Base-by-base conservation (phyloP, 2,329 filamentous ascomycete genomes). In the Stemphylium vesicarium region DNA sequence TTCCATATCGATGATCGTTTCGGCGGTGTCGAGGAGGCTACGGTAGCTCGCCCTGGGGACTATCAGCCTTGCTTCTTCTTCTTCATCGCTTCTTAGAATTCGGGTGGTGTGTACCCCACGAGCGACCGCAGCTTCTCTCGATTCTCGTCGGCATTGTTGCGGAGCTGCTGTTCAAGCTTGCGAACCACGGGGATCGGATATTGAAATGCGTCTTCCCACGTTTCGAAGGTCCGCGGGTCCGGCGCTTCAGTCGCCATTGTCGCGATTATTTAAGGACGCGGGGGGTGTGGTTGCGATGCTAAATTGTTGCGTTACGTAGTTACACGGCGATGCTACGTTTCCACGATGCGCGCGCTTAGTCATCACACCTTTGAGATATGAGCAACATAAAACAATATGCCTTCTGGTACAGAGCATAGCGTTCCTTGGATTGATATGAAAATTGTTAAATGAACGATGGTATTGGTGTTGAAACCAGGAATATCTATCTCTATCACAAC, bases 1-100 rank as follows among this genome's bases (percentile, higher is more conserved):
- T 63, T 91, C 89, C 91, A 98, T 96, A 57, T 88, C 84, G 50
- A 97, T 89, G 63, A 98, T 98, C n/a, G 88, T 88, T 77, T 97
- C 93, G 50, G 94, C 94, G 0, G 94, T 97, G 47, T 91, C 91
- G 22, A 98, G 86, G 8, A 98, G 86, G 67, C 95, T 91, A 64
- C 94, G 90, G 77, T 98, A 98, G 69, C 85, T 85, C 65, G 84
- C 80, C 16, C 85, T 87, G 63, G 15, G 36, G n/a, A 7, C 18
- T 18, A 39, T 64, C 18, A 65, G 53, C 40, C 24, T 50, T 47
- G 12, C 24, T 33, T 8, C 18, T 12, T 8, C 18, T 12, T 13
- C 10, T 36, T 6, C 26, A 41, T 53, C 29, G 12, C 16, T 26
- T 36, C 13, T 16, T 26, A 29, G 6, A 13, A 15, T 13, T 29